Evolutionary conservation across 163 green algal genomes (phyloP), one percentile per base, ranked within the genome.

Genomic region (Chlamydomonas reinhardtii): DNA sequence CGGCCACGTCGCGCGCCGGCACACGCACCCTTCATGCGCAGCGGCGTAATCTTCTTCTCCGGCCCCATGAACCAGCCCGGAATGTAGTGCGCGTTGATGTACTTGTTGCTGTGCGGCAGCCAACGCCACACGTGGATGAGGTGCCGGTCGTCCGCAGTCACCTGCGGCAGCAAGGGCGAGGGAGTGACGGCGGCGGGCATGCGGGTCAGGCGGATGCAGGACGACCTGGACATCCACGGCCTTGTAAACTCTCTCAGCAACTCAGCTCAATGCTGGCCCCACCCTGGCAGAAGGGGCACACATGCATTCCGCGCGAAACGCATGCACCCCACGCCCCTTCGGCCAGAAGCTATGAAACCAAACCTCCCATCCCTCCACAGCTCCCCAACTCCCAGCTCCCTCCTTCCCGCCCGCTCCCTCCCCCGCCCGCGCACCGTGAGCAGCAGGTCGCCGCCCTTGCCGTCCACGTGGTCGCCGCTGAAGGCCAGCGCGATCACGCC

Each of bases 81-180:
- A 9, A 94, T 91, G 82, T 91, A 84, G 43, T 78, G 66, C 27
- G 92, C 84, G 85, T 91, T 87, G 68, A 78, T 37, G 72, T 83
- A 88, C 72, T 83, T 84, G 73, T 94, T 79, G 52, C n/a, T 64
- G 32, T 75, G 32, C 9, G 72, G 93, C 90, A 93, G 84, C 92
- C 92, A 95, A 39, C 84, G 75, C 91, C 92, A 94, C 48, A 96
- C 61, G 82, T 92, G 92, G 24, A 95, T 90, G 22, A 70, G 86
- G 90, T 96, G 93, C 62, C 87, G 82, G 85, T 96, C 91, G 76
- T 94, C 91, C 6, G 78, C 64, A 17, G 89, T 94, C 32, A 95
- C 77, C 77, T 84, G 76, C 9, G 4, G 48, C 48, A 56, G 48
- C 48, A 56, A 17, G 48, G 11, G 48, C 48, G 14, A 19, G 12